These are phyloP conservation scores for Diospyros kaki DNA, from an alignment of 148 eudicot genomes.

Conservation along the genomic window DNA sequence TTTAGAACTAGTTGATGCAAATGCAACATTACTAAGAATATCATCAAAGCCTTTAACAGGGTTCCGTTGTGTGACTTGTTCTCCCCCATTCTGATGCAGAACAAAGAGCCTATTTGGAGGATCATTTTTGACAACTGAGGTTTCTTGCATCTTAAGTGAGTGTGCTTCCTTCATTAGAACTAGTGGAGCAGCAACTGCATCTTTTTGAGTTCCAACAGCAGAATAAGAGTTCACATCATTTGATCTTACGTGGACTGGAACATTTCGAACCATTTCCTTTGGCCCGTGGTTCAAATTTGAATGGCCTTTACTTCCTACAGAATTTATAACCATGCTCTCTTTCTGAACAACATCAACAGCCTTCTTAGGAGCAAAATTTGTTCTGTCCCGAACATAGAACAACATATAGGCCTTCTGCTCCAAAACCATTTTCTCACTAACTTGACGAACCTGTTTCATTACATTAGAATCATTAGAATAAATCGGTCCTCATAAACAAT, in stretches of 20 bases:
- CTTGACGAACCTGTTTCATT: constrained; percentile 64
- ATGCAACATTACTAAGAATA: not conserved
- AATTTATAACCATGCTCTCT: constrained; percentile 30
- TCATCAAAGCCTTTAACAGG: constrained; percentile 1
- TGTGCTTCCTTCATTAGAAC: constrained; percentile 20
- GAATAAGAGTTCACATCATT: constrained; percentile 9
- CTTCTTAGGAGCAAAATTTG: constrained; percentile 40
- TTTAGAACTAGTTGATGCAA: constrained; percentile 6
- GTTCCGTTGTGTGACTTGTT: constrained; percentile 1
- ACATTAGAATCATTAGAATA: not conserved
- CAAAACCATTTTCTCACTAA: constrained; percentile 67
- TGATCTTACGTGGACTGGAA: constrained; percentile 10
- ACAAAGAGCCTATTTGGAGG: not conserved
- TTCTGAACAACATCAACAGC: constrained; percentile 41
- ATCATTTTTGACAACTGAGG: not conserved
- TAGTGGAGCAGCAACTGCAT: constrained; percentile 14
- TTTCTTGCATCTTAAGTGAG: constrained; percentile 13
- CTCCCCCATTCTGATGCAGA: constrained; percentile 5
- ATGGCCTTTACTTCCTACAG: constrained; percentile 34
- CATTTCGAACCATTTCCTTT: constrained; percentile 25
- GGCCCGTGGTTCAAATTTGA: constrained; percentile 18
- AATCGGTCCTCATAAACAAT: not conserved
- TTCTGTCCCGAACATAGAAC: constrained; percentile 73
- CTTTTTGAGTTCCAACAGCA: constrained; percentile 16
- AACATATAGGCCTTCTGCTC: constrained; percentile 97